Percentiles rank a stretch among this genome's conserved stretches.
These are phyloP conservation scores for Pezicula carpinea DNA, from an alignment of 2,329 filamentous ascomycete species.

Conservation along the genomic window DNA sequence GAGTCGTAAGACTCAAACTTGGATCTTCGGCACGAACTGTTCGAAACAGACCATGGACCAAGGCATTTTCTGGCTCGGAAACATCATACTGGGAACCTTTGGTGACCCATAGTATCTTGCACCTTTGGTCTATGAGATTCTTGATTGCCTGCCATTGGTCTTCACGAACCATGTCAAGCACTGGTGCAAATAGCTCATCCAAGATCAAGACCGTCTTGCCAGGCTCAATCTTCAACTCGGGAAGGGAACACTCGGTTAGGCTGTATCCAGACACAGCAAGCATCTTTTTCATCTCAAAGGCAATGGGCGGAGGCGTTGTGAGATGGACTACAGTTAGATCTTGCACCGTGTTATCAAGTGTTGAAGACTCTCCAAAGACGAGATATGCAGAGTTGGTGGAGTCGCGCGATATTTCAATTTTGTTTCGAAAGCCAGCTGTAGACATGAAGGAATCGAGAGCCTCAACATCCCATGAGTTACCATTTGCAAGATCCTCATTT, in stretches of 20 bases:
- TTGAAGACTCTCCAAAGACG: too few relatives aligned
- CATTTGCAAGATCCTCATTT: too few relatives aligned
- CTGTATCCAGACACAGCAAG: not conserved
- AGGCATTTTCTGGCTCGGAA: conserved; percentile 1
- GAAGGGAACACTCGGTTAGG: not conserved
- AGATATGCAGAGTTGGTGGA: too few relatives aligned
- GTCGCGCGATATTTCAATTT: too few relatives aligned
- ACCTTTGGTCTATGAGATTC: not conserved
- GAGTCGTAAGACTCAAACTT: conserved; percentile 3
- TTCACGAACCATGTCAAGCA: not conserved
- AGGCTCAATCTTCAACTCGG: not conserved
- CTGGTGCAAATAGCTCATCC: conserved; percentile 2
- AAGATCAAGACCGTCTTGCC: conserved; percentile 1
- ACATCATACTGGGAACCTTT: conserved; percentile 3
- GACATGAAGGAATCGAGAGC: too few relatives aligned
- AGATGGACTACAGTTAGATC: not conserved
- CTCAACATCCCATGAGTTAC: too few relatives aligned
- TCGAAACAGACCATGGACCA: conserved; percentile 3
- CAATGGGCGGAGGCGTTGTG: not conserved
- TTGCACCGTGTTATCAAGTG: too few relatives aligned
- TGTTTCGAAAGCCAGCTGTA: too few relatives aligned
- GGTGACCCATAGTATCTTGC: conserved; percentile 6
- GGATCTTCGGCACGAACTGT: conserved; percentile 8
- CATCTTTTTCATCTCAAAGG: not conserved
- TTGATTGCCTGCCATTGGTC: conserved; percentile 5